Evolutionary conservation across 345 rosid genomes (phyloP), one percentile per base, ranked within the genome.

Genomic region (Geranium brycei): DNA sequence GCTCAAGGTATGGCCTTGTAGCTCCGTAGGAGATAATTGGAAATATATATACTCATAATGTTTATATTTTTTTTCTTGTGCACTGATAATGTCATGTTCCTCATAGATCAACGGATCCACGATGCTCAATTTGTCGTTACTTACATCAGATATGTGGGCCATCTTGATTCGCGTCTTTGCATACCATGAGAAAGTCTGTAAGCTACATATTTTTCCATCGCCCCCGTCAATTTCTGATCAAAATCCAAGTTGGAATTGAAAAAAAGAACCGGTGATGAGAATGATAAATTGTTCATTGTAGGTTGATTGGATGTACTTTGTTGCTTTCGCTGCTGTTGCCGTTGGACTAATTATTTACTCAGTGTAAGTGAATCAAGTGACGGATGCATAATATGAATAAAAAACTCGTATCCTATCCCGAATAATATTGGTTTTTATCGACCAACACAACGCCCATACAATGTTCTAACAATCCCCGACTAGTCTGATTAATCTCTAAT

Each of bases 131-230:
- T 82, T 93, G 71, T 93, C 99, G 13, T 68, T 93, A 76, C 83
- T 93, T 28, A 87, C 99, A 57, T 82, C 97, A 51, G 96, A 93
- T 70, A 90, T 93, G 97, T 93, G 95, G 97, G 83, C 96, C 1
- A 91, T 93, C 61, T 3, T 90, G 59, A 93, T 93, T 72, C 95
- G 97, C 60, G 82, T 80, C 35, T 90, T 86, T 61, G 87, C 85
- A 57, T 93, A 88, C 79, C 89, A 85, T 41, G 90, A 91, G 71
- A 89, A 89, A 91, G 96, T 91, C 62, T 58, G 72, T 55, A 47
- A 47, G 53, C 53, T 47, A 7, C 23, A 14, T 30, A 57, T 56
- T 23, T 4, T 31, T 17, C 28, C 2, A 58, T 31, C n/a, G 4
- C 57, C 4, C 58, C 1, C 15, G 15, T 19, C 31, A 2, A 35